phyloP scores from a whole-genome alignment of 495 filamentous ascomycete genomes.

The Penicillium paxilli region DNA sequence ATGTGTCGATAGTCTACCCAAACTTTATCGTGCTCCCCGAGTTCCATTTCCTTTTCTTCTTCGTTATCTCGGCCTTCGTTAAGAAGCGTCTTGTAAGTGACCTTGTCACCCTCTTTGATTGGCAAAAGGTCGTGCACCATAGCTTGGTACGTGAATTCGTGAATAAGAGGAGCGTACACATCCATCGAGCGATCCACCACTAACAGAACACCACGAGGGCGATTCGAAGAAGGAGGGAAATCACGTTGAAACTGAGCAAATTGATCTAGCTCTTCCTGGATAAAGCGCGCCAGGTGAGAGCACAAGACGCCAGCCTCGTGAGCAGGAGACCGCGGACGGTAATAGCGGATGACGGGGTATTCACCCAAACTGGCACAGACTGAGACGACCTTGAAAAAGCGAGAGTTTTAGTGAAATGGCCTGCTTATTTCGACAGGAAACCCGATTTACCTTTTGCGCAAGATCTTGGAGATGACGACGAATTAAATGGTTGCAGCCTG shows the following conservation, averaged over 20 bases:
- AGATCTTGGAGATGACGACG: conserved; percentile 75
- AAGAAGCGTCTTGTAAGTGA: conserved; percentile 75
- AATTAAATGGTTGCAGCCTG: conserved; percentile 81
- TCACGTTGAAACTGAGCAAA: conserved; percentile 78
- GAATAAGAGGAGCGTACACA: conserved; percentile 77
- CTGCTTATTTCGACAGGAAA: conserved; percentile 15
- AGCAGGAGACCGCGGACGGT: conserved; percentile 66
- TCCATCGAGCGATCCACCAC: conserved; percentile 94
- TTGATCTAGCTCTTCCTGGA: conserved; percentile 85
- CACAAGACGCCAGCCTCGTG: conserved; percentile 89
- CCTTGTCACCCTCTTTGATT: conserved; percentile 83
- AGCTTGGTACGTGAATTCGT: conserved; percentile 98
- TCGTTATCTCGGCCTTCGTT: conserved; percentile 68
- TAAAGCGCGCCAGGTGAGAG: conserved; percentile 84
- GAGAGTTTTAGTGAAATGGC: background rate
- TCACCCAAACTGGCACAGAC: conserved; percentile 84
- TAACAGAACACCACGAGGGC: conserved; percentile 80
- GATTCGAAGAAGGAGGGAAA: conserved; percentile 77
- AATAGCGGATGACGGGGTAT: conserved; percentile 89
- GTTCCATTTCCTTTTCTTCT: conserved; percentile 85
- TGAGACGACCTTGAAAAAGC: conserved; percentile 69
- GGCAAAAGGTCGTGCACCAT: conserved; percentile 94
- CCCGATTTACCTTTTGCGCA: conserved; percentile 72
- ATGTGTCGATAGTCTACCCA: conserved; percentile 92
- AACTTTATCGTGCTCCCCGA: conserved; percentile 83